phyloP scores from a whole-genome alignment of 1,284 basidiomycete genomes.

The Fomitopsis betulina region DNA sequence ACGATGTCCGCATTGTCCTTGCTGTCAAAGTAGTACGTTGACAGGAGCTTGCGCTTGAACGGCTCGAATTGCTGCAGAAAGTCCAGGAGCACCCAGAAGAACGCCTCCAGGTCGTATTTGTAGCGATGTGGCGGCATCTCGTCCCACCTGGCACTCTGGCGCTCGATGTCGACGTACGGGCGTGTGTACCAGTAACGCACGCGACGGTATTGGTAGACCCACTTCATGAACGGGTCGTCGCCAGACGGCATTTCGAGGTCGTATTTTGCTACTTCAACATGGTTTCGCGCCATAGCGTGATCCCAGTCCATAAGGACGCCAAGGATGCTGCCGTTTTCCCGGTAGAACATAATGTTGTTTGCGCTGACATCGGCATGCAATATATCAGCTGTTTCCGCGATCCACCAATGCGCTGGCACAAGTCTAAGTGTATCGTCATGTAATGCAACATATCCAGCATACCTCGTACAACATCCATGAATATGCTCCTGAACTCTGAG shows the following conservation, averaged over 20 bases:
- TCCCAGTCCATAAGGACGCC: constrained; percentile 26
- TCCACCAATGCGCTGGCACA: constrained; percentile 4
- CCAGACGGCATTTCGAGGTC: not conserved
- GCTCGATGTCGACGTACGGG: not conserved
- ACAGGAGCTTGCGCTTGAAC: not conserved
- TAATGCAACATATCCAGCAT: not conserved
- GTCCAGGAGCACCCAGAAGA: constrained; percentile 21
- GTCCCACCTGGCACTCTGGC: not conserved
- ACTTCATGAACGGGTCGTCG: not conserved
- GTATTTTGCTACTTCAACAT: not conserved
- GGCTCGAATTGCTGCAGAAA: constrained; percentile 2
- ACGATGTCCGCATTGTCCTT: not conserved
- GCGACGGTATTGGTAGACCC: not conserved
- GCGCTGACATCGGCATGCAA: constrained; percentile 24
- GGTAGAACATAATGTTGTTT: constrained; percentile 23
- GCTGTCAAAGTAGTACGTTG: not conserved
- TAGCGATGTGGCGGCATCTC: not conserved
- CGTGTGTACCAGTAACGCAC: not conserved
- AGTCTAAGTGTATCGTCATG: no score
- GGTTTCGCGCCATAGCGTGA: constrained; percentile 5
- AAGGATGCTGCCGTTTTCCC: not conserved
- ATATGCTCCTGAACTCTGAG: constrained; percentile 18
- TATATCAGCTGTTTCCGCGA: not conserved
- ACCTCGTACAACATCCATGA: constrained; percentile 11
- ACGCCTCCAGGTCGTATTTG: constrained; percentile 20